Evolutionary conservation across 2,329 filamentous ascomycete genomes (phyloP).

Genomic region (Xylariaceae sp.): DNA sequence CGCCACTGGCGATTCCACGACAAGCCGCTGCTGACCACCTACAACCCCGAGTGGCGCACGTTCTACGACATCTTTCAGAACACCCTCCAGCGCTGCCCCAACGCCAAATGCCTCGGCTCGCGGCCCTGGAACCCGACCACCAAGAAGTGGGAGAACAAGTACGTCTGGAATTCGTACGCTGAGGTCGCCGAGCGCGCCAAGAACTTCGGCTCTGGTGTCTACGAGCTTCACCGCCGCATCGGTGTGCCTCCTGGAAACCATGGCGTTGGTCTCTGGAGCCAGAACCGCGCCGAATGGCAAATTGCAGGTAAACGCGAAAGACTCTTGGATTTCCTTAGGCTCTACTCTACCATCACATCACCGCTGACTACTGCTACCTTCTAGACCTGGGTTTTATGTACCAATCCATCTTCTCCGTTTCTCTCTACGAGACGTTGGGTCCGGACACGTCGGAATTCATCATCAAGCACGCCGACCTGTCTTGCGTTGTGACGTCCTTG

Average conservation of each 20-base stretch:
- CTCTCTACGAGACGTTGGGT: slow-evolving; percentile 93
- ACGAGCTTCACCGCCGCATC: slow-evolving; percentile 73
- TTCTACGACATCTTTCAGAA: slow-evolving; percentile 79
- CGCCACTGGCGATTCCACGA: slow-evolving; percentile 78
- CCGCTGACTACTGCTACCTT: too few species aligned
- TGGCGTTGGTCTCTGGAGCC: slow-evolving; percentile 80
- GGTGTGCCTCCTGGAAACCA: slow-evolving; percentile 67
- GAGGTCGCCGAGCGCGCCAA: slow-evolving; percentile 76
- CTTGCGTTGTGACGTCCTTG: slow-evolving; percentile 74
- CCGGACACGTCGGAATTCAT: slow-evolving; percentile 92
- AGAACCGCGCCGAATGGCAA: slow-evolving; percentile 88
- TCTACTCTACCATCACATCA: neutral
- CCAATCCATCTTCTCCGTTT: slow-evolving; percentile 85
- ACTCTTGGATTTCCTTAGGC: neutral
- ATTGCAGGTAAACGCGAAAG: slow-evolving; percentile 59
- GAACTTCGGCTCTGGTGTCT: slow-evolving; percentile 81
- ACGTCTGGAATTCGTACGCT: slow-evolving; percentile 79
- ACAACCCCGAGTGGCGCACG: slow-evolving; percentile 69
- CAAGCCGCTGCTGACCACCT: slow-evolving; percentile 65
- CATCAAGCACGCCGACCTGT: slow-evolving; percentile 80
- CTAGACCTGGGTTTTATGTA: slow-evolving; percentile 82
- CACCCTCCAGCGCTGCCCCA: slow-evolving; percentile 60
- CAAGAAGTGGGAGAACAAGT: slow-evolving; percentile 71
- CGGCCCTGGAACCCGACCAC: slow-evolving; percentile 74
- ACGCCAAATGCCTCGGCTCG: slow-evolving; percentile 72